These are phyloP conservation scores for Rhodamnia argentea DNA, from an alignment of 345 rosid genomes.

Conservation along the genomic window DNA sequence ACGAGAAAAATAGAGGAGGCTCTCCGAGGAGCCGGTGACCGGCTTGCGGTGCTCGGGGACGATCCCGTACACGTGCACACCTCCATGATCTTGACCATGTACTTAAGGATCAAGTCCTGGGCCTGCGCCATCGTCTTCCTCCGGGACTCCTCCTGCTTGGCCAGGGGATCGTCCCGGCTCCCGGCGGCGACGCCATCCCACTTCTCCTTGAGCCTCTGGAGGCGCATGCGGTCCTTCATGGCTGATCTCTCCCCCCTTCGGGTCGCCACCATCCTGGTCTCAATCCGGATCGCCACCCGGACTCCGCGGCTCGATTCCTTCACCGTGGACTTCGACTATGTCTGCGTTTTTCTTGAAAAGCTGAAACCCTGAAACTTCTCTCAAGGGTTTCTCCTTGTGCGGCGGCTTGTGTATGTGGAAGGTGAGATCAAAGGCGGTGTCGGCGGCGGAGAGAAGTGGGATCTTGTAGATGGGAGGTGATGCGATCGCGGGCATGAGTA, in stretches of 20 bases:
- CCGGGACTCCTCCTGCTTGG: slow-evolving; percentile 21
- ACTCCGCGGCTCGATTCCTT: not conserved
- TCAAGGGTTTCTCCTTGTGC: not conserved
- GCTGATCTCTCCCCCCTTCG: not conserved
- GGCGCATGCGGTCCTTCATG: not conserved
- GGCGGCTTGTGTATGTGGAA: not conserved
- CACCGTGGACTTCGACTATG: not conserved
- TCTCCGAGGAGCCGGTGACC: slow-evolving; percentile 58
- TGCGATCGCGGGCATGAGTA: not conserved
- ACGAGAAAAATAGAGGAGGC: slow-evolving; percentile 7
- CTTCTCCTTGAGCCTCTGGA: not conserved
- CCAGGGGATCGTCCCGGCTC: not conserved
- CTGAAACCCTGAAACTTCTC: not conserved
- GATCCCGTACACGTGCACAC: slow-evolving; percentile 62
- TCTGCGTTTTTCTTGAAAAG: not conserved
- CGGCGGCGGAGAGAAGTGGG: not conserved
- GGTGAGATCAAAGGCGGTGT: not conserved
- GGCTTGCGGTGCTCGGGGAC: slow-evolving; percentile 66
- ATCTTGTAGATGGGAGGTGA: not conserved
- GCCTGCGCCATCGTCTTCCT: slow-evolving; percentile 48
- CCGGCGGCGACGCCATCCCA: not conserved
- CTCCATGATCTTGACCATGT: slow-evolving; percentile 75
- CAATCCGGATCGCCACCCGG: not conserved
- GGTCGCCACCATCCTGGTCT: not conserved
- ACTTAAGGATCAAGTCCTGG: slow-evolving; percentile 58